Base-by-base conservation (phyloP, 2,329 filamentous ascomycete genomes). In the Fusarium abutilonis region DNA sequence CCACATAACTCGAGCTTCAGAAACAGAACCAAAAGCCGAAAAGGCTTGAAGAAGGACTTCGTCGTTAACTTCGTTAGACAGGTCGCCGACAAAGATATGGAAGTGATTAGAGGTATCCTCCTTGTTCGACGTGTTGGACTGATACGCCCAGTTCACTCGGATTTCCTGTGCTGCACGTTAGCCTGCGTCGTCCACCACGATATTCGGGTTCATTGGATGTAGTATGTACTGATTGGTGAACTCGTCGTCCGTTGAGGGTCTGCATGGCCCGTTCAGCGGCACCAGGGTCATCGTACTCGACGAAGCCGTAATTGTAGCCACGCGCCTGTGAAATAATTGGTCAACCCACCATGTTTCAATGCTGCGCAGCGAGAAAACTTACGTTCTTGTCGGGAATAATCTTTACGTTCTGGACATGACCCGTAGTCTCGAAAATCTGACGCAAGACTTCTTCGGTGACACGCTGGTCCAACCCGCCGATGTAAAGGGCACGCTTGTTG, bases 351-450 rank as follows among this genome's bases (percentile, higher is more conserved):
- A 51, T 31, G 9, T 39, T 39, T 28, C 34, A 31, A 21, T 51
- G 13, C 35, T 26, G 15, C 15, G 21, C 29, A 39, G 14, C 23
- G 21, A 17, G n/a, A 32, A 21, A 11, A 87, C 92, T 86, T 81
- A 97, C 93, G 79, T 97, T 99, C 85, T 99, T 99, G 83, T 99
- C 95, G 48, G 95, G 95, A 76, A 99, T 99, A 74, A 99, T 97
- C 84, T 99, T 99, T 75, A 99, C 95, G 74, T 92, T 97, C 80
- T 97, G 90, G 66, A 99, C 95, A 79, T 99, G 95, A 54, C 95
- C 95, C 57, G 93, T 97, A 7, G 95, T 99, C 83, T 99, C 95
- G 74, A 99, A 99, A 72, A 98, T 98, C 78, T 98, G 94, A 74
- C 93, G 92, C 76, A 98, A 80, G 53, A 98, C 92, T 74, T 98